A percentile compares a stretch with the other conserved stretches of the same genome.
These are phyloP conservation scores for Rhodotorula toruloides DNA, from an alignment of 768 basidiomycete species.

Conservation along the genomic window DNA sequence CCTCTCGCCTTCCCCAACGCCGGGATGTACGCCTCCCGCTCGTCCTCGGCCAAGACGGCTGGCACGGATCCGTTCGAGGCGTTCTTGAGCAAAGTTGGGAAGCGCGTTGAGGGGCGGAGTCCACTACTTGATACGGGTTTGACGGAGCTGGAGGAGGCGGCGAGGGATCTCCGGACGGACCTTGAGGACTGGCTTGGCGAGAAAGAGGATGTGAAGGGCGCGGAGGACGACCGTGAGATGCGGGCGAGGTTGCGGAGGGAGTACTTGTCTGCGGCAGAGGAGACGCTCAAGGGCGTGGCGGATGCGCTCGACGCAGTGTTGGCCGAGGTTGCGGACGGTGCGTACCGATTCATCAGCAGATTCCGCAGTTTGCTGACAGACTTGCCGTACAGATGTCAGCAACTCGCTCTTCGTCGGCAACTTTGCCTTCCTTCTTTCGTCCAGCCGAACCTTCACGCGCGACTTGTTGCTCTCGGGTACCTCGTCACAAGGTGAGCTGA, in stretches of 20 bases:
- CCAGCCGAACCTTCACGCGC: slow-evolving; percentile 3
- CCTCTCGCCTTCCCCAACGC: slow-evolving; percentile 22
- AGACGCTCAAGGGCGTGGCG: slow-evolving; percentile 10
- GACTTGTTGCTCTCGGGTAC: slow-evolving; percentile 18
- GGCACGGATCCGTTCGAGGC: slow-evolving; percentile 26
- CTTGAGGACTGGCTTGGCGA: slow-evolving; percentile 23
- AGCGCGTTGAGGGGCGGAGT: slow-evolving; percentile 25
- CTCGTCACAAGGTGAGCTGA: not conserved
- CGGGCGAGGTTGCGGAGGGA: not conserved
- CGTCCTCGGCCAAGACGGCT: slow-evolving; percentile 2
- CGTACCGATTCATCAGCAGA: no score
- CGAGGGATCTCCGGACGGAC: slow-evolving; percentile 20
- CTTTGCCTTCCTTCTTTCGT: slow-evolving; percentile 11
- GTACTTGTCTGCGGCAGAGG: slow-evolving; percentile 10
- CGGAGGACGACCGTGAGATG: not conserved
- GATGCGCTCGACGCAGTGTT: slow-evolving; percentile 5
- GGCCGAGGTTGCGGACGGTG: not conserved
- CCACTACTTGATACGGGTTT: slow-evolving; percentile 35
- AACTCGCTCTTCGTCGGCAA: slow-evolving; percentile 28
- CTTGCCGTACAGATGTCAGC: not conserved
- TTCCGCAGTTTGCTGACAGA: no score
- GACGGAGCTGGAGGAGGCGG: slow-evolving; percentile 23
- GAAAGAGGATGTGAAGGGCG: not conserved
- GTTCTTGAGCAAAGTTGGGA: slow-evolving; percentile 27
- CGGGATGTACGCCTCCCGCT: not conserved